Conservation (phyloP, 179 eudicot species). For the Carnegiea gigantea region DNA sequence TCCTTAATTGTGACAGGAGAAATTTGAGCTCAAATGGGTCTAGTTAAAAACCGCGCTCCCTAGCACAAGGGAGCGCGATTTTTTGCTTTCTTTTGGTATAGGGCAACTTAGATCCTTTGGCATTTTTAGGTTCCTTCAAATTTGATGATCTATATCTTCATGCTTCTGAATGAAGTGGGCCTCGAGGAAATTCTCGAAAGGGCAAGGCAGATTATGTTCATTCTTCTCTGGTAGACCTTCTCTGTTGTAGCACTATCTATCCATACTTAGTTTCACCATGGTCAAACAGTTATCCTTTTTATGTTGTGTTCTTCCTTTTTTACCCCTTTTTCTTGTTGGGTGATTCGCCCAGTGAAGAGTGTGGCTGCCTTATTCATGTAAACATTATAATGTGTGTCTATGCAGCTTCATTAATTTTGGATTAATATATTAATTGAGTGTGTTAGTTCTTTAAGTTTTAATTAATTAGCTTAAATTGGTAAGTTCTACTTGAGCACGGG, state of each 20-base stretch:
- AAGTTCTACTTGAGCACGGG: not conserved
- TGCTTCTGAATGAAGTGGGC: slow-evolving; percentile 44
- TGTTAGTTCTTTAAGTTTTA: not conserved
- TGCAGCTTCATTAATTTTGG: slow-evolving; percentile 1
- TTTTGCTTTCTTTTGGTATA: slow-evolving; percentile 22
- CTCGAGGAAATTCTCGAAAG: slow-evolving; percentile 42
- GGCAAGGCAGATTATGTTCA: slow-evolving; percentile 44
- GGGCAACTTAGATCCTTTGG: slow-evolving; percentile 56
- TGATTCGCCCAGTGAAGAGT: not conserved
- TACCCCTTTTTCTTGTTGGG: not conserved
- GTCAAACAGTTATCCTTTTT: not conserved
- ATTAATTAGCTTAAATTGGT: not conserved
- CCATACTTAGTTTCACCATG: not conserved
- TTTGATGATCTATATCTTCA: slow-evolving; percentile 18
- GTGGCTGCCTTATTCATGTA: slow-evolving; percentile 10
- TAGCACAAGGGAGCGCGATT: not conserved
- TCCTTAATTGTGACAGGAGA: slow-evolving; percentile 12
- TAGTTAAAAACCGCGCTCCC: not conserved
- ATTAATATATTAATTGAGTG: not conserved
- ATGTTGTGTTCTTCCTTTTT: not conserved
- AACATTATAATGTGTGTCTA: slow-evolving; percentile 6
- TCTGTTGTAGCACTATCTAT: not conserved
- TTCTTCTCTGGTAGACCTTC: slow-evolving; percentile 22
- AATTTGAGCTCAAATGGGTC: slow-evolving; percentile 21
- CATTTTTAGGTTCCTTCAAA: slow-evolving; percentile 32